These are phyloP conservation scores for Alternaria infectoria DNA, from an alignment of 2,329 filamentous ascomycete genomes.

Conservation along the genomic window DNA sequence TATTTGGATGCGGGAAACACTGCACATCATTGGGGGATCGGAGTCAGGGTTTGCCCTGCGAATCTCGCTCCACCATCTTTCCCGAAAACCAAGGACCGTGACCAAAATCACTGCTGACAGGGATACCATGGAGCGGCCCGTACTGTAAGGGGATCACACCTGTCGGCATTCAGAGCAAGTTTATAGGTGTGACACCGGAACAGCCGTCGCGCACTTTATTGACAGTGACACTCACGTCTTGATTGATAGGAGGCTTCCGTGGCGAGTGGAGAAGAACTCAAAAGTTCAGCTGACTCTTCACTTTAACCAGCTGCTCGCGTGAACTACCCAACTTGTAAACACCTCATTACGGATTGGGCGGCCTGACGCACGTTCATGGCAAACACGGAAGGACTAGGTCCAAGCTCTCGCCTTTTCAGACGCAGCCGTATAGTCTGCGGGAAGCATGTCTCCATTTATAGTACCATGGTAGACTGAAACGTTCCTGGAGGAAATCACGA, in stretches of 20 bases:
- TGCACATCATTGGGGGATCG: conserved; percentile 9
- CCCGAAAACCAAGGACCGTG: neutral
- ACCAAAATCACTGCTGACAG: neutral
- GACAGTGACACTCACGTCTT: neutral
- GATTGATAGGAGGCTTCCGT: neutral
- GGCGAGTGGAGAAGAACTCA: neutral
- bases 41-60: conserved; percentile 9
- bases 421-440: neutral
- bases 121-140: conserved; percentile 10
- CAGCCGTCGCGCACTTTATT: neutral
- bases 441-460: conserved; percentile 1
- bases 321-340: neutral
- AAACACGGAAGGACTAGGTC: neutral
- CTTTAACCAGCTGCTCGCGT: neutral
- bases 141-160: neutral
- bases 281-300: neutral
- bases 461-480: conserved; percentile 3
- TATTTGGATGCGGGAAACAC: conserved; percentile 13
- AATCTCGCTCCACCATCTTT: neutral
- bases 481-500: neutral
- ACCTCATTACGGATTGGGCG: neutral
- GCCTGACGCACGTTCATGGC: neutral
- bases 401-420: conserved; percentile 1
- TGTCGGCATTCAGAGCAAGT: neutral
- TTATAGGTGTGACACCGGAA: neutral